Evolutionary conservation across 257 asterid genomes (phyloP).

Genomic region (Solanum arcanum): DNA sequence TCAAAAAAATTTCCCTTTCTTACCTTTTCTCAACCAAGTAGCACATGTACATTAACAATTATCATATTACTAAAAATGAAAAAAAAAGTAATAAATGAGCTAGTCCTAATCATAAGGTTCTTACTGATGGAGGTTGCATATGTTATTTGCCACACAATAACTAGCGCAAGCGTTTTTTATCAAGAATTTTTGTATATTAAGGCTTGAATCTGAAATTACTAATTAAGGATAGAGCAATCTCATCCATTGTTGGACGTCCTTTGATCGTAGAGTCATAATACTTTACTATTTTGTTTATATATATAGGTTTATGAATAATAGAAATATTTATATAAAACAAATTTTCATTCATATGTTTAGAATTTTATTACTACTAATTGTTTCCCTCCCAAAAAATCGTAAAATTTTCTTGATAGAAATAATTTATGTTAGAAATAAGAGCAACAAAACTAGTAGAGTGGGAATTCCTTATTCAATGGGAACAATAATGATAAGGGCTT

Average conservation of each 20-base stretch:
- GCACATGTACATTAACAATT: background rate
- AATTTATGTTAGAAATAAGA: background rate
- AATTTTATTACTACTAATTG: background rate
- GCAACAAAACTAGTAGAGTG: background rate
- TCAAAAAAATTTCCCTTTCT: background rate
- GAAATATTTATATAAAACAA: background rate
- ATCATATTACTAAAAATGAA: background rate
- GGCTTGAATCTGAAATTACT: background rate
- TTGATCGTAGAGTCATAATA: background rate
- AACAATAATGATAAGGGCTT: background rate
- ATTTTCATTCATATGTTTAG: background rate
- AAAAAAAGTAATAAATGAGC: background rate
- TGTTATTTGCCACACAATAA: too few species aligned
- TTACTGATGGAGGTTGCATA: background rate
- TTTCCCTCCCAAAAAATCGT: background rate
- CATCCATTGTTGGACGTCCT: too few species aligned
- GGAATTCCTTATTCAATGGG: background rate
- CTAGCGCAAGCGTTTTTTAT: too few species aligned
- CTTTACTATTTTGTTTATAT: background rate
- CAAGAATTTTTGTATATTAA: too few species aligned
- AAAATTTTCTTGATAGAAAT: background rate
- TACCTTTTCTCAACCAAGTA: background rate
- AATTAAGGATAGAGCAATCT: too few species aligned
- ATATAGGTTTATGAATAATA: background rate
- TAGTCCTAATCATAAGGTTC: background rate